phyloP scores from a whole-genome alignment of 768 basidiomycete genomes.

The Boletus edulis region DNA sequence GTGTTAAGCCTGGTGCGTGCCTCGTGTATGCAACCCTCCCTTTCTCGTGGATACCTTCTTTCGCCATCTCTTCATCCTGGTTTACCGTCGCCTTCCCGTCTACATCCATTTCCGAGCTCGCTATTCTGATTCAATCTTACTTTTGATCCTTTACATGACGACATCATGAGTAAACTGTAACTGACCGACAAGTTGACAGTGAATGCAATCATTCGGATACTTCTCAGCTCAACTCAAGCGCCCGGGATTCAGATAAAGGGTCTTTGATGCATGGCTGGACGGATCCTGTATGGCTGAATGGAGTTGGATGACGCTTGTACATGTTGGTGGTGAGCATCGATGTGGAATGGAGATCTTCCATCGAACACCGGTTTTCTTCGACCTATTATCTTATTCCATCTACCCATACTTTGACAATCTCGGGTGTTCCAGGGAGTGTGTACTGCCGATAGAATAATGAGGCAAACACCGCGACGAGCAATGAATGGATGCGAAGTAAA shows the following conservation, averaged over 20 bases:
- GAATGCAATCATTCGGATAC: conserved; percentile 74
- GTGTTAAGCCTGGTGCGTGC: conserved; percentile 45
- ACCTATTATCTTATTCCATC: too few species aligned
- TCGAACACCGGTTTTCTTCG: too few species aligned
- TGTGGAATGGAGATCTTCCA: too few species aligned
- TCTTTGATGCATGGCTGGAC: conserved; percentile 38
- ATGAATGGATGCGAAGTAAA: too few species aligned
- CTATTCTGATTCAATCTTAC: neutral
- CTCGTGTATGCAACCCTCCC: neutral
- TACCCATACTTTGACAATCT: too few species aligned
- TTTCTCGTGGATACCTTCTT: neutral
- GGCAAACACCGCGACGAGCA: too few species aligned
- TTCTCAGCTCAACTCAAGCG: conserved; percentile 82
- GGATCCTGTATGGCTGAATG: neutral
- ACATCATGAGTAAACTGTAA: neutral
- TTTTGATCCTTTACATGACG: neutral
- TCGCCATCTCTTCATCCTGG: neutral
- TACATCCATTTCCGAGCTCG: neutral
- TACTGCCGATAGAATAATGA: too few species aligned
- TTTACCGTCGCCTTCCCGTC: neutral
- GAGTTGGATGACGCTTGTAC: conserved; percentile 15
- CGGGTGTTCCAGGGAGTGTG: too few species aligned
- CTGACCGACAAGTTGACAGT: conserved; percentile 40
- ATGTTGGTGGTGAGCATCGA: conserved; percentile 16
- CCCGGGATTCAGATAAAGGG: conserved; percentile 90